These are phyloP conservation scores for Chaetomium fimeti DNA, from an alignment of 495 filamentous ascomycete species.

Conservation along the genomic window DNA sequence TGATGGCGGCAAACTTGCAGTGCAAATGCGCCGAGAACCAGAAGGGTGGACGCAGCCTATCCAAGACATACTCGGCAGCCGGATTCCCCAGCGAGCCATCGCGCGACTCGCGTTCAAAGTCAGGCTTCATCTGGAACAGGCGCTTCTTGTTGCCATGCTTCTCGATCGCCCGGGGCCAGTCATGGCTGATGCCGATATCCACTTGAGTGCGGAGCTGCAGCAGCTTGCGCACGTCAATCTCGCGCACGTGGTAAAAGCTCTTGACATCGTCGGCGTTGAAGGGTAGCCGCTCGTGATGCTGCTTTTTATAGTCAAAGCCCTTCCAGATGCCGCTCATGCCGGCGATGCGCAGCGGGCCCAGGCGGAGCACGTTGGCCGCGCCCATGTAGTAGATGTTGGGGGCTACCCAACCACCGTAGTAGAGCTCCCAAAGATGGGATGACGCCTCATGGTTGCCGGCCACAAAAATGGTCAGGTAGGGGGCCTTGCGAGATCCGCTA, in stretches of 20 bases:
- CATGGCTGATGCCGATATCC: constrained; percentile 88
- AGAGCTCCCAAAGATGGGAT: constrained; percentile 82
- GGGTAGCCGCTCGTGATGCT: constrained; percentile 83
- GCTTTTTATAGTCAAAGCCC: constrained; percentile 72
- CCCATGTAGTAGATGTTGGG: constrained; percentile 97
- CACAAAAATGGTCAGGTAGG: constrained; percentile 86
- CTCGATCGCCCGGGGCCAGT: constrained; percentile 87
- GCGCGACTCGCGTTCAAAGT: constrained; percentile 70
- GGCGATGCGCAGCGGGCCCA: constrained; percentile 83
- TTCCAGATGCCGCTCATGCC: constrained; percentile 94
- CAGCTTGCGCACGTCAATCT: constrained; percentile 87
- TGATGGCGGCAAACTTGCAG: constrained; percentile 73
- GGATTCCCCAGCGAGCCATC: constrained; percentile 71
- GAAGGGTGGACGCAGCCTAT: constrained; percentile 73
- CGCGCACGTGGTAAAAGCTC: constrained; percentile 81
- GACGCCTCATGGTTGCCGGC: constrained; percentile 94
- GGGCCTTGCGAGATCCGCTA: constrained; percentile 69
- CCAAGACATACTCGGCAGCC: constrained; percentile 74
- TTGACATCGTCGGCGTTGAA: constrained; percentile 70
- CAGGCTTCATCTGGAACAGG: constrained; percentile 68
- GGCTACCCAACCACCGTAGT: constrained; percentile 95
- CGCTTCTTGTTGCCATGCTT: constrained; percentile 60
- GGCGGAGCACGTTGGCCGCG: constrained; percentile 79
- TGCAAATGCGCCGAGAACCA: constrained; percentile 97
- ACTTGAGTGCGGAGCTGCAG: constrained; percentile 79